A percentile compares a stretch with the other conserved stretches of the same genome.
phyloP scores from a whole-genome alignment of 768 basidiomycete genomes.

The Leccinum broughii region DNA sequence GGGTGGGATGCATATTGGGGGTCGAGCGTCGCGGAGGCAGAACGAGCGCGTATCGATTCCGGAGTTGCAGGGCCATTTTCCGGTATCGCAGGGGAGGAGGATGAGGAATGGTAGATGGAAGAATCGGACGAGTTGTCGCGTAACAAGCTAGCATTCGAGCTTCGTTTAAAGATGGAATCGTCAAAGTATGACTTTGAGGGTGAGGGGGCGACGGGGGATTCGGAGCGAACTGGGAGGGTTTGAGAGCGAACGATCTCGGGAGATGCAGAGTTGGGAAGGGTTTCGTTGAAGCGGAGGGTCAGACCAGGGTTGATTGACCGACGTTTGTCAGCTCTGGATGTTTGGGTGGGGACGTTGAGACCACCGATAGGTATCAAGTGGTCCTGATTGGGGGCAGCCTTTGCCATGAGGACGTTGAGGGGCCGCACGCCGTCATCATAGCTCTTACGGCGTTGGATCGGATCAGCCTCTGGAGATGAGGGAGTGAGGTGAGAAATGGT shows the following conservation, averaged over 20 bases:
- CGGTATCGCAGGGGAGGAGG: conserved; percentile 38
- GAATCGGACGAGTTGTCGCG: conserved; percentile 31
- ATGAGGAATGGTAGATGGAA: conserved; percentile 37
- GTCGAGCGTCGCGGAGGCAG: conserved; percentile 33
- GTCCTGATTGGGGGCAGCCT: conserved; percentile 14
- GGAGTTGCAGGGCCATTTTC: conserved; percentile 35
- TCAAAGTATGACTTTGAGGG: conserved; percentile 21
- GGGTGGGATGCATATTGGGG: conserved; percentile 12
- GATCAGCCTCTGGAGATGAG: conserved; percentile 16
- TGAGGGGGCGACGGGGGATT: conserved; percentile 24
- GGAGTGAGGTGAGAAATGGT: conserved; percentile 24
- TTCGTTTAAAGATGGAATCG: conserved; percentile 14
- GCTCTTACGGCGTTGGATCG: conserved; percentile 39
- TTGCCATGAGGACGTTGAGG: conserved; percentile 36
- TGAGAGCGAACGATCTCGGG: conserved; percentile 34
- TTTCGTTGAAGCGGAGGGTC: conserved; percentile 32
- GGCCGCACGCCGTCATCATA: conserved; percentile 47
- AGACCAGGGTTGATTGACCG: conserved; percentile 57
- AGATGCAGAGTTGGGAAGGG: conserved; percentile 15
- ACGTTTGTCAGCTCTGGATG: conserved; percentile 45
- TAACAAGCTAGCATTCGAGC: conserved; percentile 27
- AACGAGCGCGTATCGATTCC: conserved; percentile 44
- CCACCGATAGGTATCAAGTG: conserved; percentile 10
- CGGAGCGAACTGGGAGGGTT: conserved; percentile 27
- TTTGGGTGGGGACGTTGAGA: conserved; percentile 31